These are phyloP conservation scores for Agarophyton chilense DNA, from an alignment of 23 red algal genomes.

Conservation along the genomic window DNA sequence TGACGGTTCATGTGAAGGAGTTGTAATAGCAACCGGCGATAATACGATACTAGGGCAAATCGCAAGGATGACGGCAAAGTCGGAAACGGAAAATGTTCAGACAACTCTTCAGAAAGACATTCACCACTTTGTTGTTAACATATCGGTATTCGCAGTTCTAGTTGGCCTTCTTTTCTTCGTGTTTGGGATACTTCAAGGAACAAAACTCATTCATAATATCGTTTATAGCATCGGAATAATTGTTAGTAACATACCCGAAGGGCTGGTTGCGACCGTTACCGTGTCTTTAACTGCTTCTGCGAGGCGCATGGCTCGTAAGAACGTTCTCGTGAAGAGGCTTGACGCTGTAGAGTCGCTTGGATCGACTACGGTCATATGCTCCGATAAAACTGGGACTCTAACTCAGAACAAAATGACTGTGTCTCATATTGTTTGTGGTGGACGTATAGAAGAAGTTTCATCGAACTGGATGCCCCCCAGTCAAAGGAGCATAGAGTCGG, in stretches of 20 bases:
- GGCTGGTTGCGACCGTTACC: slow-evolving; percentile 78
- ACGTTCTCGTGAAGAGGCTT: slow-evolving; percentile 72
- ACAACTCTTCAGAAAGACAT: slow-evolving; percentile 76
- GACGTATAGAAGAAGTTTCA: slow-evolving; percentile 31
- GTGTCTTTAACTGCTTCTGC: slow-evolving; percentile 73
- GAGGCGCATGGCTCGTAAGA: slow-evolving; percentile 76
- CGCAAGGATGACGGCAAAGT: slow-evolving; percentile 35
- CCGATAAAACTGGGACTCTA: slow-evolving; percentile 96
- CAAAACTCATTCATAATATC: slow-evolving; percentile 57
- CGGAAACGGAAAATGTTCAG: not conserved
- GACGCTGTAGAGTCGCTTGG: slow-evolving; percentile 89
- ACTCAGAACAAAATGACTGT: slow-evolving; percentile 91
- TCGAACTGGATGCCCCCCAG: slow-evolving; percentile 2
- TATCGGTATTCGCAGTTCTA: slow-evolving; percentile 57
- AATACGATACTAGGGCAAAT: slow-evolving; percentile 70
- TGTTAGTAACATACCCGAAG: slow-evolving; percentile 86
- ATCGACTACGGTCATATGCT: slow-evolving; percentile 83
- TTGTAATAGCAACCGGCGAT: slow-evolving; percentile 72
- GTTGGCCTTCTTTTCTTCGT: slow-evolving; percentile 67
- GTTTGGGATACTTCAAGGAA: slow-evolving; percentile 26
- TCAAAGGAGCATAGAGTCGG: not conserved
- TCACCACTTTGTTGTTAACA: slow-evolving; percentile 62
- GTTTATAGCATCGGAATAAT: slow-evolving; percentile 77
- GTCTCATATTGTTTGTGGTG: slow-evolving; percentile 57
- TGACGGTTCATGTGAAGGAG: slow-evolving; percentile 42